Base-by-base conservation (phyloP, 2,329 filamentous ascomycete species). In the Alternaria sp. region DNA sequence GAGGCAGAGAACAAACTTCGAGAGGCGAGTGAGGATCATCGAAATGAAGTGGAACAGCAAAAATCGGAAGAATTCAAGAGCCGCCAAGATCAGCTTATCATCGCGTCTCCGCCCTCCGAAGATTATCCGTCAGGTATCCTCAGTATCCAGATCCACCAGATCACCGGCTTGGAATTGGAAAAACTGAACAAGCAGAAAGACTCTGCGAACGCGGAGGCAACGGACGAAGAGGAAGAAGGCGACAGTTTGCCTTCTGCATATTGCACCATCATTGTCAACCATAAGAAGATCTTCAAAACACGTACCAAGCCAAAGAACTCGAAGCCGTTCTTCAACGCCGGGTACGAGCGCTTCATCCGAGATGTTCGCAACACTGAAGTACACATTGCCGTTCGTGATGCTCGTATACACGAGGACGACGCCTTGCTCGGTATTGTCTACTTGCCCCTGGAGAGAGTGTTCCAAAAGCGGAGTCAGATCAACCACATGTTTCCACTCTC, bases 251-350 rank as follows among this genome's bases (percentile, higher is more conserved):
- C 90, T 0, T 89, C 88, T 46, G 82, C 87, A 26, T 93, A 91
- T 72, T 91, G 88, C 72, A 90, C 84, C 31, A 85, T 92, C 65
- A 89, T 92, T 41, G 77, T 92, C 65, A 91, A 92, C 70, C 89
- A 92, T 70, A 84, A 84, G 63, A 91, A 85, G 57, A 77, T 85
- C 11, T 93, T 88, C 78, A 87, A 84, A 67, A 91, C 90, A 2
- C 81, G 90, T 14, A 91, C 90, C 0, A 92, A 93, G 76, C 90
- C 90, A 1, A 91, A 91, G 78, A 92, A 91, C 61, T 84, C 87
- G 0, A 91, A 91, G 67, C 90, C 90, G 0, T 92, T 92, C 75
- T 92, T 90, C 81, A 92, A 92, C 63, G 90, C 90, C 3, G 88
- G 88, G 5, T 90, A 86, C 2, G 90, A 93, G 72, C 84, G 88